phyloP scores from a whole-genome alignment of 768 basidiomycete species.

The Trametes meyenii region DNA sequence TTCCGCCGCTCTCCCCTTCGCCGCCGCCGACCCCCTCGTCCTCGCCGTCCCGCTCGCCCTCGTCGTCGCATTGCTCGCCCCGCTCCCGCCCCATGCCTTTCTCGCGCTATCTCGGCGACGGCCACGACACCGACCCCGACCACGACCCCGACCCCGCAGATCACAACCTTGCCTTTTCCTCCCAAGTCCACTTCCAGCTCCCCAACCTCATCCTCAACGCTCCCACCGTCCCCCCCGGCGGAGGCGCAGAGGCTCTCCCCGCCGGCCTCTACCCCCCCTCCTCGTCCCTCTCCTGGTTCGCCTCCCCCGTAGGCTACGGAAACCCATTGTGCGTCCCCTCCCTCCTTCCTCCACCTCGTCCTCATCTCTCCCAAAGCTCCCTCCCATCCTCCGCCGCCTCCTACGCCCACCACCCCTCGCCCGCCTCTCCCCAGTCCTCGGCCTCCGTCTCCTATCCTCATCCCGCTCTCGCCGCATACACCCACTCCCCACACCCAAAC shows the following conservation, averaged over 20 bases:
- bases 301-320: slow-evolving; percentile 33
- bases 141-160: slow-evolving; percentile 19
- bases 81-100: slow-evolving; percentile 32
- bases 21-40: neutral
- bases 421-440: slow-evolving; percentile 8
- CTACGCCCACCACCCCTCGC: slow-evolving; percentile 2
- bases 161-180: slow-evolving; percentile 29
- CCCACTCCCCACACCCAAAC: slow-evolving; percentile 1
- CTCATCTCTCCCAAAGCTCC: slow-evolving; percentile 1
- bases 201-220: slow-evolving; percentile 66
- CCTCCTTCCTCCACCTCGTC: neutral
- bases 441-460: neutral
- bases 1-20: neutral
- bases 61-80: neutral
- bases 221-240: slow-evolving; percentile 67
- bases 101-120: slow-evolving; percentile 29
- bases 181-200: slow-evolving; percentile 56
- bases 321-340: slow-evolving; percentile 21
- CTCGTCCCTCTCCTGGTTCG: slow-evolving; percentile 49
- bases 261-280: slow-evolving; percentile 37
- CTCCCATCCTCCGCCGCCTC: neutral
- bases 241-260: slow-evolving; percentile 75
- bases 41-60: neutral
- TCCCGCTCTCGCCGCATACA: neutral
- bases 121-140: slow-evolving; percentile 9